Percentiles rank a stretch among this genome's conserved stretches.
Conservation (phyloP, 2,329 filamentous ascomycete species). For the Scedosporium minutisporum region DNA sequence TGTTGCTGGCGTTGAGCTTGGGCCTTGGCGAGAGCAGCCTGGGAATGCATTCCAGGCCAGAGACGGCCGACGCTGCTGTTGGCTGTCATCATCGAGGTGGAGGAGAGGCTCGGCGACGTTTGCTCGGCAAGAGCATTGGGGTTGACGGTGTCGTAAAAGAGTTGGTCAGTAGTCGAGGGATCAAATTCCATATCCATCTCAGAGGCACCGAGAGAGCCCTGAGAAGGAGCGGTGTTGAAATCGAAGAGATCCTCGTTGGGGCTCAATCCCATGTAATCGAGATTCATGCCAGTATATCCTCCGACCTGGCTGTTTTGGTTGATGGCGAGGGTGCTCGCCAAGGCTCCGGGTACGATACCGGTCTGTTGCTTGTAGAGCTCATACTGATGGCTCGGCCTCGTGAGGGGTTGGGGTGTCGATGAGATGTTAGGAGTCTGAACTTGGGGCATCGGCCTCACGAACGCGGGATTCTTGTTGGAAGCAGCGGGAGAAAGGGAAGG, state of each 20-base stretch:
- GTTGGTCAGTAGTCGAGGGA: conserved; percentile 40
- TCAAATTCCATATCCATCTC: conserved; percentile 57
- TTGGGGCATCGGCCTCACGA: conserved; percentile 39
- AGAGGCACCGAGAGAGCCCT: conserved; percentile 45
- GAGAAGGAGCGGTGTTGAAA: conserved; percentile 59
- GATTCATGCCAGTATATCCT: conserved; percentile 40
- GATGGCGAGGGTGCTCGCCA: conserved; percentile 70
- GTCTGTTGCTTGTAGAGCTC: conserved; percentile 94
- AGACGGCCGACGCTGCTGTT: conserved; percentile 51
- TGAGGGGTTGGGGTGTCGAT: conserved; percentile 50
- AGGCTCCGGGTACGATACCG: conserved; percentile 75
- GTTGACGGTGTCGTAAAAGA: conserved; percentile 62
- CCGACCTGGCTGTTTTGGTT: conserved; percentile 52
- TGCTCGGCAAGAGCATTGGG: conserved; percentile 60
- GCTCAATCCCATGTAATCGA: conserved; percentile 45
- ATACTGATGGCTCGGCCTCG: conserved; percentile 87
- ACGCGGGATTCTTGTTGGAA: conserved; percentile 43
- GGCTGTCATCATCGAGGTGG: conserved; percentile 33
- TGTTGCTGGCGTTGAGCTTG: conserved; percentile 55
- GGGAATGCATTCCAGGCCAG: conserved; percentile 90
- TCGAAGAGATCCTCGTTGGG: conserved; percentile 60
- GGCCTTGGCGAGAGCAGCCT: conserved; percentile 69
- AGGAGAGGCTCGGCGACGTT: conserved; percentile 30
- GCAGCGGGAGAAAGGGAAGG: conserved; percentile 48
- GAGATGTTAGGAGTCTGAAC: conserved; percentile 45